Conservation (phyloP, 257 asterid species). For the Solanum appendiculatum region DNA sequence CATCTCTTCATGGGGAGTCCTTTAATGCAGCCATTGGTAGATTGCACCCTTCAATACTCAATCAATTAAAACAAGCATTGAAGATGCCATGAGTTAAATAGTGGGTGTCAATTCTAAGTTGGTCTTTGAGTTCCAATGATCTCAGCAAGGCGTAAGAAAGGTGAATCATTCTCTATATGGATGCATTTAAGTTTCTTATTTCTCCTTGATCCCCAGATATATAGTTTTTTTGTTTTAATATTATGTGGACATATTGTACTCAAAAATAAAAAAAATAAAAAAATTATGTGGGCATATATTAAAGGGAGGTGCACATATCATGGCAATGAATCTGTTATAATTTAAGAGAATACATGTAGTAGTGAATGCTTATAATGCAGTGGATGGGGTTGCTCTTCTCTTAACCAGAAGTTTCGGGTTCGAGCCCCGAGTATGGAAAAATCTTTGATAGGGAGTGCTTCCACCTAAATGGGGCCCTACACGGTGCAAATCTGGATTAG, state of each 20-base stretch:
- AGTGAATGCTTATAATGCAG: neutral
- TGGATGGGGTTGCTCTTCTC: neutral
- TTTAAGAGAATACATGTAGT: neutral
- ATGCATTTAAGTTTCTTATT: neutral
- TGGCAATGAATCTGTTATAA: neutral
- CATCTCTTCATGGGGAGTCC: slow-evolving; percentile 79
- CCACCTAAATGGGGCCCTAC: neutral
- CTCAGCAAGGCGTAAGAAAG: slow-evolving; percentile 9
- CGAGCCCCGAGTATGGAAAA: neutral
- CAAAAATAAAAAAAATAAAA: no score
- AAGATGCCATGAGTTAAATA: slow-evolving; percentile 54
- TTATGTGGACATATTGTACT: neutral
- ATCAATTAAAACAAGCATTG: slow-evolving; percentile 77
- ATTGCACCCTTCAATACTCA: slow-evolving; percentile 77
- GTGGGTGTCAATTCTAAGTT: slow-evolving; percentile 4
- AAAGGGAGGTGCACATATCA: neutral
- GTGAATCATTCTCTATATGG: neutral
- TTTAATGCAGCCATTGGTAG: slow-evolving; percentile 68
- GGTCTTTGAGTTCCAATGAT: slow-evolving; percentile 7
- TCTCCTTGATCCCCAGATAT: neutral
- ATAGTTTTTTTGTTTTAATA: neutral
- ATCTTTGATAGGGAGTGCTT: neutral
- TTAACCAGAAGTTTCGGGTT: neutral
- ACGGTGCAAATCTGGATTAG: neutral
- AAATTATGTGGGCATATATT: neutral